Conservation (phyloP, 2,329 filamentous ascomycete genomes). For the Thielaviopsis ethacetica region DNA sequence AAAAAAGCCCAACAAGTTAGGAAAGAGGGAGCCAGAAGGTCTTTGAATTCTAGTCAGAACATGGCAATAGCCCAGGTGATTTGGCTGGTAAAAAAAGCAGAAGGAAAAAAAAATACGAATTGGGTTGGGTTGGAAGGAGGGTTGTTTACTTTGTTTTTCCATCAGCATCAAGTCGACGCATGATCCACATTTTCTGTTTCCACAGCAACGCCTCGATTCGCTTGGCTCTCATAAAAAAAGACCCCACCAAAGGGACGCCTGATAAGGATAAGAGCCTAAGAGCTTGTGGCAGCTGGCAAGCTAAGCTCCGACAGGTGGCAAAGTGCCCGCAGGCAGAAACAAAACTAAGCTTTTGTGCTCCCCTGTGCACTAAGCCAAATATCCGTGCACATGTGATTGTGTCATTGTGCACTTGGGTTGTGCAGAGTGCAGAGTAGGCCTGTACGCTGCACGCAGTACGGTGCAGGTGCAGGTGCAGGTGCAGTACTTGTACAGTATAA, state of each 20-base stretch:
- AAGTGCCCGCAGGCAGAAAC: not conserved
- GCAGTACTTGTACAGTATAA: not conserved
- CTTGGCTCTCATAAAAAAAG: not conserved
- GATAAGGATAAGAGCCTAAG: not conserved
- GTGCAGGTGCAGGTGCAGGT: too few relatives aligned
- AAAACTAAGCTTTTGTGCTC: not conserved
- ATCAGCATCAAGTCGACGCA: not conserved
- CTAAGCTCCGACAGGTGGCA: not conserved
- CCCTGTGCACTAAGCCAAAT: not conserved
- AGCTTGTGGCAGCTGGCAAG: not conserved
- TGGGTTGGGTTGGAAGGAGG: not conserved
- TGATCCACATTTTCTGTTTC: not conserved
- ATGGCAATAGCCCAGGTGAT: not conserved
- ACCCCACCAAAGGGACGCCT: not conserved
- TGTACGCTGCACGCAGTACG: too few relatives aligned
- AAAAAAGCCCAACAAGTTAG: not conserved
- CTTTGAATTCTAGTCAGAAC: not conserved
- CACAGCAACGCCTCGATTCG: conserved; percentile 5
- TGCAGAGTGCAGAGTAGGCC: not conserved
- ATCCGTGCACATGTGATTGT: not conserved
- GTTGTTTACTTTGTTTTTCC: not conserved
- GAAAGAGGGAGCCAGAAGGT: not conserved
- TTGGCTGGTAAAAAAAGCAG: not conserved
- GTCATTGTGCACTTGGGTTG: not conserved
- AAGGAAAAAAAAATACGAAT: not conserved